Conservation (phyloP, 345 rosid species). For the Excoecaria cochinchinensis region DNA sequence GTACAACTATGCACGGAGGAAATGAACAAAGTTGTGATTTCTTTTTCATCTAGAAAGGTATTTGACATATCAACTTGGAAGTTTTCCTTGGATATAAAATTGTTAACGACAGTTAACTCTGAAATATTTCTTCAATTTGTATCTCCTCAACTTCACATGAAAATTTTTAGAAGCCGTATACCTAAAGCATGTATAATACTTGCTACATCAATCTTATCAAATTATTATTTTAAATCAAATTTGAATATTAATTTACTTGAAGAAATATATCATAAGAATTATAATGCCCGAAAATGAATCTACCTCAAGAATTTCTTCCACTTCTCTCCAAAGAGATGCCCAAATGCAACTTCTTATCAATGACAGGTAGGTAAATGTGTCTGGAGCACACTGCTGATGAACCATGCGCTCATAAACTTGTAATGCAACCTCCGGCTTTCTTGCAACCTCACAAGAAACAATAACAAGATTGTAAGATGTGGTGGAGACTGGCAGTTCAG, state of each 20-base stretch:
- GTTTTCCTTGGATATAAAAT: not conserved
- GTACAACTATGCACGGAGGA: not conserved
- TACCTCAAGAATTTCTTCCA: slow-evolving; percentile 60
- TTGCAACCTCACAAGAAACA: slow-evolving; percentile 64
- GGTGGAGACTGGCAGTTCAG: slow-evolving; percentile 46
- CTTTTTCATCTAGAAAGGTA: not conserved
- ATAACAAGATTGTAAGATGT: slow-evolving; percentile 66
- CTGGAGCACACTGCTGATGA: slow-evolving; percentile 46
- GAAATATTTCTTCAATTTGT: not conserved
- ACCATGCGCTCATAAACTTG: slow-evolving; percentile 75
- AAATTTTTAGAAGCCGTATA: not conserved
- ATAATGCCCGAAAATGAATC: slow-evolving; percentile 14
- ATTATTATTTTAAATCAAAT: not conserved
- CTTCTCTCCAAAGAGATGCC: slow-evolving; percentile 80
- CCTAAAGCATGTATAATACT: not conserved
- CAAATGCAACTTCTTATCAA: slow-evolving; percentile 67
- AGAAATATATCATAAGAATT: slow-evolving; percentile 1
- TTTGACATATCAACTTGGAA: not conserved
- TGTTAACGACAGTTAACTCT: not conserved
- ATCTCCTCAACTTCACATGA: not conserved
- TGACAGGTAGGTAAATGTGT: slow-evolving; percentile 66
- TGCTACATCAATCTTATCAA: not conserved
- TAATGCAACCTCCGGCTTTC: slow-evolving; percentile 63
- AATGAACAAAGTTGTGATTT: not conserved
- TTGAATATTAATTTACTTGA: not conserved